These are phyloP conservation scores for Suillus tomentosus DNA, from an alignment of 768 basidiomycete genomes.

Conservation along the genomic window DNA sequence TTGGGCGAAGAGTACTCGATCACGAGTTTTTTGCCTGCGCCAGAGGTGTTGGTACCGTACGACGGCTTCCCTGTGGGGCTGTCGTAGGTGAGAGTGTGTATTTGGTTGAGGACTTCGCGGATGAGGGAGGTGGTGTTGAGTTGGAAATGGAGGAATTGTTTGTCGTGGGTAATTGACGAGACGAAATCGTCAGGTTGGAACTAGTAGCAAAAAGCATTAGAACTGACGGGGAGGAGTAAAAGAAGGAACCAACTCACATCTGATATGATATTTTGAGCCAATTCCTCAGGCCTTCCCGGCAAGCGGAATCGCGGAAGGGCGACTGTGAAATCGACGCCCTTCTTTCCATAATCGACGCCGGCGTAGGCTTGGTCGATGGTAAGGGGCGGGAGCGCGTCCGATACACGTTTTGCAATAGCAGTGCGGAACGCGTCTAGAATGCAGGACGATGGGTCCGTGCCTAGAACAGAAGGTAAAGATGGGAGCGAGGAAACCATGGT, in stretches of 20 bases:
- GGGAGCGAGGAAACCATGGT: constrained; percentile 38
- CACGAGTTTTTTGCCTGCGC: constrained; percentile 79
- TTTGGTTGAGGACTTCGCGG: constrained; percentile 67
- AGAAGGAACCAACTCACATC: constrained; percentile 50
- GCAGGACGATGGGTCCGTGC: constrained; percentile 63
- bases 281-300: constrained; percentile 78
- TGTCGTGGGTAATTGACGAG: constrained; percentile 65
- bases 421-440: constrained; percentile 77
- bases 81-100: constrained; percentile 69
- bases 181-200: constrained; percentile 86
- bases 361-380: constrained; percentile 77
- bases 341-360: constrained; percentile 89
- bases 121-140: constrained; percentile 66
- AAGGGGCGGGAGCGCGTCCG: constrained; percentile 63
- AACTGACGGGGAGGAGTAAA: too few species aligned
- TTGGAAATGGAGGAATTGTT: constrained; percentile 83
- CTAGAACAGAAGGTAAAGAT: constrained; percentile 41
- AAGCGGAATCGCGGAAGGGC: constrained; percentile 91
- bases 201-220: constrained; percentile 38
- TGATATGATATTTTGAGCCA: constrained; percentile 72
- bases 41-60: constrained; percentile 81
- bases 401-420: constrained; percentile 74
- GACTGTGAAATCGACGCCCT: constrained; percentile 91
- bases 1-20: constrained; percentile 85
- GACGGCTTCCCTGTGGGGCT: constrained; percentile 59